A percentile compares a stretch with the other conserved stretches of the same genome.
These are phyloP conservation scores for Trametes versicolor DNA, from an alignment of 1,284 basidiomycete genomes.

Conservation along the genomic window DNA sequence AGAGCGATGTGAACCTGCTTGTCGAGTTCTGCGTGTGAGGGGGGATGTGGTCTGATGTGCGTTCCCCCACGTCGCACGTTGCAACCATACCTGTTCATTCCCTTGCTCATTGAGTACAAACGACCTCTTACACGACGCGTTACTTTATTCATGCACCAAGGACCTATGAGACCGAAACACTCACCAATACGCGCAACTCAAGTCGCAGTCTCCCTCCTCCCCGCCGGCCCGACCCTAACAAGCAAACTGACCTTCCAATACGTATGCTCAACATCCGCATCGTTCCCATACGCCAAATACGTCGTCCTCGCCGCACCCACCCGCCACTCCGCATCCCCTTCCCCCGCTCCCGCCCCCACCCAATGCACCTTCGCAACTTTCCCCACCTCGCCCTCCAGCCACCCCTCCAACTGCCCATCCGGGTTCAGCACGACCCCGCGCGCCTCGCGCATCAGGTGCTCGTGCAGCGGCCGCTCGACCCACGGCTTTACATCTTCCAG, in stretches of 20 bases:
- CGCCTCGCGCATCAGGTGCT: slow-evolving; percentile 2
- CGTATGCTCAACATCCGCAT: slow-evolving; percentile 22
- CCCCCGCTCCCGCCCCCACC: slow-evolving; percentile 12
- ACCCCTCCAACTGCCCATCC: neutral
- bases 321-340: slow-evolving; percentile 4
- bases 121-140: no score
- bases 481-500: neutral
- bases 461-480: neutral
- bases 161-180: no score
- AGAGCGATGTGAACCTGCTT: slow-evolving; percentile 1
- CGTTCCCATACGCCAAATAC: slow-evolving; percentile 35
- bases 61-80: no score
- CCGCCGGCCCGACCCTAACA: slow-evolving; percentile 25
- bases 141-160: no score
- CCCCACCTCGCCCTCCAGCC: neutral
- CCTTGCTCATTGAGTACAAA: no score
- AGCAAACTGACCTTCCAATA: slow-evolving; percentile 34
- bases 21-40: slow-evolving; percentile 6
- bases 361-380: slow-evolving; percentile 25
- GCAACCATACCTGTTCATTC: no score
- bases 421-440: slow-evolving; percentile 4
- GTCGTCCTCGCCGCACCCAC: slow-evolving; percentile 15
- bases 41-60: no score
- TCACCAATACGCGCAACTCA: neutral
- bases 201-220: neutral